Percentiles rank a stretch among this genome's conserved stretches.
Conservation (phyloP, 257 asterid species). For the Vinca minor region DNA sequence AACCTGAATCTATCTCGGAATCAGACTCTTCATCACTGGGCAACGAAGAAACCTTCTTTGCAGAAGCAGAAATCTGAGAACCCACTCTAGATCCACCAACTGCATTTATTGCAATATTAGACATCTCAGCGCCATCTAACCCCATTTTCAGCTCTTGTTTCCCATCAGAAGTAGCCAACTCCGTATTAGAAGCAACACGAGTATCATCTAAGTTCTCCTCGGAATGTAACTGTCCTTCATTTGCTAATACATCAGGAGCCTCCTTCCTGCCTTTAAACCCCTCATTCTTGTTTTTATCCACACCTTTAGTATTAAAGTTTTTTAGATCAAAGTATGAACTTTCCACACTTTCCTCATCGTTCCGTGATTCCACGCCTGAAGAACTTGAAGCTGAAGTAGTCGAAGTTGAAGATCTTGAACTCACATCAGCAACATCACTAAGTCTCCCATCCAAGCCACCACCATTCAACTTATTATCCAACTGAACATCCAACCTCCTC, state of each 20-base stretch:
- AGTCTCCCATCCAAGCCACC: conserved; percentile 34
- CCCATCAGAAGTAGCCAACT: conserved; percentile 28
- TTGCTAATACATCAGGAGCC: conserved; percentile 26
- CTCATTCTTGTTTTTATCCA: conserved; percentile 19
- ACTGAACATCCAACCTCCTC: conserved; percentile 34
- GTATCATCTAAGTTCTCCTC: conserved; percentile 19
- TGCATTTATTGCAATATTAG: conserved; percentile 21
- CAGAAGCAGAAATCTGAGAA: conserved; percentile 34
- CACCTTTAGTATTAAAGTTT: conserved; percentile 19
- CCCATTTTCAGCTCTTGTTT: conserved; percentile 32
- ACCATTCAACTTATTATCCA: conserved; percentile 35
- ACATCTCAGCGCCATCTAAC: conserved; percentile 26
- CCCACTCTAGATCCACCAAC: conserved; percentile 28
- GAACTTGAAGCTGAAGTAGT: too few relatives aligned
- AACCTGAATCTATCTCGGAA: conserved; percentile 59
- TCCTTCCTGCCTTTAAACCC: conserved; percentile 23
- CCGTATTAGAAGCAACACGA: conserved; percentile 7
- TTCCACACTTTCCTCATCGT: conserved; percentile 27
- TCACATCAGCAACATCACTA: conserved; percentile 32
- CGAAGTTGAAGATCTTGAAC: conserved; percentile 33
- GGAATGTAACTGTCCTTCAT: conserved; percentile 27
- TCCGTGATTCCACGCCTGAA: conserved; percentile 27
- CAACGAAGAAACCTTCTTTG: conserved; percentile 45
- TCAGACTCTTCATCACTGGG: conserved; percentile 63
- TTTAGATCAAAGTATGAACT: conserved; percentile 31